A percentile compares a stretch with the other conserved stretches of the same genome.
phyloP scores from a whole-genome alignment of 2,329 filamentous ascomycete species.

The Phialophora macrospora region DNA sequence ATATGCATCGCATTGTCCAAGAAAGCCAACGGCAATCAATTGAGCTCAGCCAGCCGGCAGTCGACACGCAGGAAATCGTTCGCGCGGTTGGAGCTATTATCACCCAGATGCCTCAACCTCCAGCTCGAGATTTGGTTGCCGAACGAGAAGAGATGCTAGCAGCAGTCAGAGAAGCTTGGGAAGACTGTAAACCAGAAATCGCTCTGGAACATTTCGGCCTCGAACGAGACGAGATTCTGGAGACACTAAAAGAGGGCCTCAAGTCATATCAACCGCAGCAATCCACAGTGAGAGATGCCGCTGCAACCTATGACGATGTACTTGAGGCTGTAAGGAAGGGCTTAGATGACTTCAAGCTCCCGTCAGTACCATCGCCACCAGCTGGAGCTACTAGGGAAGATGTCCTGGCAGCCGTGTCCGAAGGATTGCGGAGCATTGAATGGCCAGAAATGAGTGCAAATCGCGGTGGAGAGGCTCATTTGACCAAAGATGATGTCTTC shows the following conservation, averaged over 20 bases:
- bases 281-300: conserved; percentile 51
- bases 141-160: conserved; percentile 83
- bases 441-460: conserved; percentile 57
- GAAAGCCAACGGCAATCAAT: conserved; percentile 73
- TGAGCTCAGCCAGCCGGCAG: conserved; percentile 65
- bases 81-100: conserved; percentile 78
- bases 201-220: conserved; percentile 88
- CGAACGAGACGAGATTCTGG: conserved; percentile 86
- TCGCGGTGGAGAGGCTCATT: conserved; percentile 47
- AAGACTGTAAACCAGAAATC: conserved; percentile 91
- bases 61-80: conserved; percentile 85
- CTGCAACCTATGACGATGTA: conserved; percentile 80
- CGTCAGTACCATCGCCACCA: conserved; percentile 67
- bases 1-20: conserved; percentile 78
- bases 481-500: conserved; percentile 61
- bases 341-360: conserved; percentile 77
- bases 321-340: conserved; percentile 84
- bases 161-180: conserved; percentile 88
- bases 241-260: conserved; percentile 83
- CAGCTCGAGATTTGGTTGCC: conserved; percentile 57
- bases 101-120: conserved; percentile 60
- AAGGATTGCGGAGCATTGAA: conserved; percentile 85
- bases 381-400: conserved; percentile 74
- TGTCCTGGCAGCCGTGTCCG: conserved; percentile 79
- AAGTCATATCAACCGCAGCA: conserved; percentile 67